These are phyloP conservation scores for Metschnikowia aberdeeniae DNA, from an alignment of 805 yeast species.

Conservation along the genomic window DNA sequence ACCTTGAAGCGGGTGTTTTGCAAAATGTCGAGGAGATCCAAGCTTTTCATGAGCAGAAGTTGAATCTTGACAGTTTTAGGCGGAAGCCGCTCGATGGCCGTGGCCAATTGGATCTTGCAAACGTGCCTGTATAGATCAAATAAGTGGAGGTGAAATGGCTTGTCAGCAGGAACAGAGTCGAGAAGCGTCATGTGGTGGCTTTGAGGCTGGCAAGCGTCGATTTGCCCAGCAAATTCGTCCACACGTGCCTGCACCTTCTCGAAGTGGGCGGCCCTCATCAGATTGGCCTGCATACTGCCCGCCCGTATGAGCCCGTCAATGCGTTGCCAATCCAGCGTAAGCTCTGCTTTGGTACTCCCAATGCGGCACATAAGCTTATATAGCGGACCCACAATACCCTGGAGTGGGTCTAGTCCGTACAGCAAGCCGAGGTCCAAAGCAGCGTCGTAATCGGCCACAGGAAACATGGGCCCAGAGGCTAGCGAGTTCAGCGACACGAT, in stretches of 20 bases:
- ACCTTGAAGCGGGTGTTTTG: slow-evolving; percentile 13
- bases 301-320: not conserved
- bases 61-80: slow-evolving; percentile 13
- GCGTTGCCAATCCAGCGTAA: slow-evolving; percentile 7
- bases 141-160: slow-evolving; percentile 11
- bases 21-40: slow-evolving; percentile 10
- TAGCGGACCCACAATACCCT: slow-evolving; percentile 16
- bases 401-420: slow-evolving; percentile 20
- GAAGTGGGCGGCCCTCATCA: slow-evolving; percentile 10
- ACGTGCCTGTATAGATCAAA: slow-evolving; percentile 15
- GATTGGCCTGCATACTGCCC: not conserved
- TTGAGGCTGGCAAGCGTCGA: slow-evolving; percentile 12
- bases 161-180: slow-evolving; percentile 6
- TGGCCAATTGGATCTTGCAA: slow-evolving; percentile 14
- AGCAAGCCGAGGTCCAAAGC: slow-evolving; percentile 11
- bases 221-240: slow-evolving; percentile 2
- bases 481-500: slow-evolving; percentile 17
- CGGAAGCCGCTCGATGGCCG: slow-evolving; percentile 10
- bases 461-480: slow-evolving; percentile 16
- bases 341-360: slow-evolving; percentile 12
- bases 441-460: slow-evolving; percentile 13
- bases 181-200: slow-evolving; percentile 12
- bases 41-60: slow-evolving; percentile 10
- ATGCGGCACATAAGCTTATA: slow-evolving; percentile 16
- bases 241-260: slow-evolving; percentile 2